Evolutionary conservation across 1,284 basidiomycete genomes (phyloP), one percentile per base, ranked within the genome.

Genomic region (Albatrellus sp.): DNA sequence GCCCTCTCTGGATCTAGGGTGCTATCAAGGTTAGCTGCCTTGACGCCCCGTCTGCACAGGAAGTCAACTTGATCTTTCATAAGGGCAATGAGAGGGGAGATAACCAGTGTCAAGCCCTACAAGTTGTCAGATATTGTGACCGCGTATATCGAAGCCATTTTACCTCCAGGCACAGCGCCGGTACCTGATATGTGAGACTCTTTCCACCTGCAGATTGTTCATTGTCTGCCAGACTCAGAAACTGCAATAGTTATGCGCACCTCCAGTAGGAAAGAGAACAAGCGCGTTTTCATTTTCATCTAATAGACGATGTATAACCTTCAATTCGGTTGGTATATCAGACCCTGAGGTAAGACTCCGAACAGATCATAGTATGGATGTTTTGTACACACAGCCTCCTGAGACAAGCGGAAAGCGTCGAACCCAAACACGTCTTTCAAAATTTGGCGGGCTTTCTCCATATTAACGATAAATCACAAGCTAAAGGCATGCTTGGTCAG

Each of bases 21-120:
- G 41, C 79, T 75, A 19, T 78, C 83, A 46, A 83, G 65, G 32
- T 68, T 75, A 16, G 79, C 72, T 1, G 78, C 77, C 8, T 79
- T 74, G 44, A 83, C 69, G 2, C 62, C 61, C n/a, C 67, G 67
- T 12, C 61, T 55, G 43, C 64, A 57, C 3, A 82, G 64, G 37
- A 70, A 65, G 10, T 66, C 62, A 9, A 75, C 73, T 57, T 83
- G 80, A 52, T 83, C 79, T 44, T 57, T 60, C 57, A 60, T 60
- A 2, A 60, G 45, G 3, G 56, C 54, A 11, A 81, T 65, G 7
- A 83, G 62, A 0, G 80, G 80, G 3, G 78, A 82, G 13, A 87
- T 68, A 43, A 86, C 81, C 37, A 86, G 68, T 0, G 82, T 83
- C 14, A 85, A 64, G 2, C 76, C 76, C 50, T 63, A 54, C 5